Evolutionary conservation across 768 basidiomycete genomes (phyloP), one percentile per base, ranked within the genome.

Genomic region (Cystofilobasidium bisporidii): DNA sequence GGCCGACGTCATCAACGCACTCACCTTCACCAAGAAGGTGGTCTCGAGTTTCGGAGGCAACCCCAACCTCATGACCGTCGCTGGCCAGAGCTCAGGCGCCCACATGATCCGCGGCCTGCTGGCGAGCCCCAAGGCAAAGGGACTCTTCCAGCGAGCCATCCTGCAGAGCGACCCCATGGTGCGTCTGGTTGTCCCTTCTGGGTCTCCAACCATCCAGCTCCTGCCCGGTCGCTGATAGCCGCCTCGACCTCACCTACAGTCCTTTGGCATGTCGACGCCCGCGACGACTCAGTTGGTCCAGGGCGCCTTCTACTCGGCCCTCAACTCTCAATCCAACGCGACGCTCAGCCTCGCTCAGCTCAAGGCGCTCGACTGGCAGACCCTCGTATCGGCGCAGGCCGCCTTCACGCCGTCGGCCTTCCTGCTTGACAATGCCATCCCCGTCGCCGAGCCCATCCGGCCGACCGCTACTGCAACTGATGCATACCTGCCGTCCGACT

Each of bases 111-210:
- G 67, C 38, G 67, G 38, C 3, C 61, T 68, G 12, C 55, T 68
- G 0, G 30, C 67, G 1, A 43, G 28, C 36, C 38, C 53, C 47
- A 36, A 36, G 28, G 28, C 67, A 32, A 47, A 45, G 24, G 28
- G 53, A 5, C 67, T 68, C 12, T 63, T 62, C 67, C n/a, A 38
- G 15, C 18, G 48, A 15, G 50, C 61, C 11, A 63, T 68, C 24
- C 67, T 68, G 24, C 61, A 68, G 41, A 68, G 67, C 40, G 67
- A 68, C 41, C 67, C 67, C 0, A 68, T 68, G 67, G 66, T 67
- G n/a, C 40, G 66, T 43, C 6, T 15, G 4, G 18, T 38, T 32
- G 10, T 15, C 32, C 18, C 3, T 50, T 5, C 38, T 15, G n/a
- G 36, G 6, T 36, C 36, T 5, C 36, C 5, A 36, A 12, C 36